Percentiles rank a stretch among this genome's conserved stretches.
Evolutionary conservation across 208 protist genomes (phyloP).

Genomic region (Leishmania aethiopica): DNA sequence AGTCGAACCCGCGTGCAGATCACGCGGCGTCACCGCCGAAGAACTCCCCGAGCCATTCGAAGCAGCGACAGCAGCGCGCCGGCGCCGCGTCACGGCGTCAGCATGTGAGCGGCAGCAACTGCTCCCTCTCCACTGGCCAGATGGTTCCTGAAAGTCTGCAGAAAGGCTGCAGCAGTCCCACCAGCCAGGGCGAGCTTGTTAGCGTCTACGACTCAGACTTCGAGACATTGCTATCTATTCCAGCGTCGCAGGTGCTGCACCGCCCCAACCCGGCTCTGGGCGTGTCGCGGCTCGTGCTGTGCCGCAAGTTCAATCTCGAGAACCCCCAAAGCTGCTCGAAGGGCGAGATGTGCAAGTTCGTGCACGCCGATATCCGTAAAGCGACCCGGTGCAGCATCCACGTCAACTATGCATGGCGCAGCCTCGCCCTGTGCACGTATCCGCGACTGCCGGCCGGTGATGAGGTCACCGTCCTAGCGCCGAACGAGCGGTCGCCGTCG

Average conservation of each 20-base stretch:
- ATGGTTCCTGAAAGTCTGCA: not conserved
- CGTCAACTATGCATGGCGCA: conserved; percentile 81
- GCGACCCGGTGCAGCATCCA: conserved; percentile 55
- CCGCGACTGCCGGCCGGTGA: conserved; percentile 55
- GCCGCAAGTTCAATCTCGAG: conserved; percentile 58
- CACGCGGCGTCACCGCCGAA: not conserved
- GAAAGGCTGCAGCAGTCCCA: not conserved
- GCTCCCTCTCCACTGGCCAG: not conserved
- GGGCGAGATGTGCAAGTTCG: conserved; percentile 71
- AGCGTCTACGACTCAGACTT: conserved; percentile 74
- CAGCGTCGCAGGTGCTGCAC: conserved; percentile 40
- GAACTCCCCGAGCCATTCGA: not conserved
- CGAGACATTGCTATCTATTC: conserved; percentile 50
- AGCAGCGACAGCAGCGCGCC: conserved; percentile 1
- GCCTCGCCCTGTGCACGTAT: conserved; percentile 59
- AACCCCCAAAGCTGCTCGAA: conserved; percentile 49
- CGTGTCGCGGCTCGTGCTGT: conserved; percentile 73
- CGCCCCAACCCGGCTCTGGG: conserved; percentile 43
- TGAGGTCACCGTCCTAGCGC: conserved; percentile 53
- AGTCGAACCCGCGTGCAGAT: not conserved
- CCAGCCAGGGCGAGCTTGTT: conserved; percentile 11
- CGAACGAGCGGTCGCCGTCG: conserved; percentile 57
- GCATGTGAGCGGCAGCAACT: not conserved
- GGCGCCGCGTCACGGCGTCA: not conserved
- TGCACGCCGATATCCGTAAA: conserved; percentile 63